A percentile compares a stretch with the other conserved stretches of the same genome.
Evolutionary conservation across 1,284 basidiomycete species (phyloP).

Genomic region (Moniliophthora roreri): DNA sequence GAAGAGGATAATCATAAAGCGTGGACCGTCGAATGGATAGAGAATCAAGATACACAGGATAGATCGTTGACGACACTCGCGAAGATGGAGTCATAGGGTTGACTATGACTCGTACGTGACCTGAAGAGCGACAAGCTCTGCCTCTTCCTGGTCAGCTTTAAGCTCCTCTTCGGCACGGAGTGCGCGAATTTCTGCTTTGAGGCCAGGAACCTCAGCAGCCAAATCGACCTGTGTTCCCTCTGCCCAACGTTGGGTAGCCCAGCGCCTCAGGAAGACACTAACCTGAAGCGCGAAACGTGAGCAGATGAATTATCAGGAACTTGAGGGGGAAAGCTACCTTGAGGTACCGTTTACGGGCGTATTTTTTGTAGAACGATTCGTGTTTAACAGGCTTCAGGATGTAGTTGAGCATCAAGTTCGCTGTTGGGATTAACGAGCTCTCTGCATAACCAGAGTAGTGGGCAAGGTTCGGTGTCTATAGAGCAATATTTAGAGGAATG

Average conservation of each 20-base stretch:
- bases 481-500: slow-evolving; percentile 12
- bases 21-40: no score
- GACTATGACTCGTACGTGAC: slow-evolving; percentile 5
- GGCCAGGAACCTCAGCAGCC: slow-evolving; percentile 45
- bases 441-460: slow-evolving; percentile 94
- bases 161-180: slow-evolving; percentile 16
- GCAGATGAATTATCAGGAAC: not conserved
- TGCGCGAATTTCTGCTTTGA: slow-evolving; percentile 52
- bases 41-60: not conserved
- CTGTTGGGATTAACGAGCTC: slow-evolving; percentile 81
- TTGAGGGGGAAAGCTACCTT: slow-evolving; percentile 61
- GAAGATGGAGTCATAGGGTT: not conserved
- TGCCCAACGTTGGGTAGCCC: slow-evolving; percentile 63
- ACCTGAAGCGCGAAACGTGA: slow-evolving; percentile 35
- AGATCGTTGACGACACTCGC: not conserved
- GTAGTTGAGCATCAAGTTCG: slow-evolving; percentile 94
- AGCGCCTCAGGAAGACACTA: slow-evolving; percentile 58
- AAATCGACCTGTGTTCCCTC: slow-evolving; percentile 55
- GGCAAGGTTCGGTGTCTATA: slow-evolving; percentile 80
- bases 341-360: slow-evolving; percentile 82
- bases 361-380: slow-evolving; percentile 82
- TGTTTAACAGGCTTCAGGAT: slow-evolving; percentile 74
- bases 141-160: slow-evolving; percentile 11
- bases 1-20: no score
- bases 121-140: slow-evolving; percentile 10